Percentiles rank a stretch among this genome's conserved stretches.
Evolutionary conservation across 2,329 filamentous ascomycete genomes (phyloP).

Genomic region (Fusarium musae): DNA sequence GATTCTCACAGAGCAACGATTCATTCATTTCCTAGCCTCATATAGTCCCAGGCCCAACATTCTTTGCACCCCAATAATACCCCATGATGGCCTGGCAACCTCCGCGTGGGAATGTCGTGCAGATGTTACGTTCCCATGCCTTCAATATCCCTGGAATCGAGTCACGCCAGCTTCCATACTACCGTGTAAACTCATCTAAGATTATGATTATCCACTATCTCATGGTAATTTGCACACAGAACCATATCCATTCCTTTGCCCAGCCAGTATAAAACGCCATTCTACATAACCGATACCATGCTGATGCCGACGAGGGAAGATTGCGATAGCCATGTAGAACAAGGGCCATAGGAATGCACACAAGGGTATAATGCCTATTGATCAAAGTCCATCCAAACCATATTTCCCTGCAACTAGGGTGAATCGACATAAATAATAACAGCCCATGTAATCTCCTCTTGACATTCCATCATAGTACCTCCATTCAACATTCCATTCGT

Average conservation of each 20-base stretch:
- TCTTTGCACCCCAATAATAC: background rate
- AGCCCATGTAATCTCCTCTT: conserved; percentile 17
- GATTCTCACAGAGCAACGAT: conserved; percentile 4
- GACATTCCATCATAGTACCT: conserved; percentile 28
- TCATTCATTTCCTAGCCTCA: background rate
- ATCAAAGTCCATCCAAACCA: conserved; percentile 36
- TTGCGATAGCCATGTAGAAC: conserved; percentile 13
- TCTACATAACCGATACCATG: conserved; percentile 16
- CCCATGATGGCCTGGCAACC: conserved; percentile 6
- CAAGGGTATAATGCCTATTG: conserved; percentile 49
- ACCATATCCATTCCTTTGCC: conserved; percentile 26
- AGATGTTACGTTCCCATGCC: background rate
- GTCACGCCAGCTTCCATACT: background rate
- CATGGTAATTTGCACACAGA: conserved; percentile 17
- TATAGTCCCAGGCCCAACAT: conserved; percentile 1
- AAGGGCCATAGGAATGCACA: conserved; percentile 41
- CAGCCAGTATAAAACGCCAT: conserved; percentile 3
- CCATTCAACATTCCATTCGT: conserved; percentile 35
- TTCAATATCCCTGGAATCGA: background rate
- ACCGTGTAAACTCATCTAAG: conserved; percentile 11
- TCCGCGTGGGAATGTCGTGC: conserved; percentile 23
- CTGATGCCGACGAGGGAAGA: conserved; percentile 3
- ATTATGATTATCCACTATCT: conserved; percentile 36
- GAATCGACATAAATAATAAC: conserved; percentile 22
- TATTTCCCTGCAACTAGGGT: conserved; percentile 23